phyloP scores from a whole-genome alignment of 2,329 filamentous ascomycete genomes.

The Neophaeococcomyces aloes region DNA sequence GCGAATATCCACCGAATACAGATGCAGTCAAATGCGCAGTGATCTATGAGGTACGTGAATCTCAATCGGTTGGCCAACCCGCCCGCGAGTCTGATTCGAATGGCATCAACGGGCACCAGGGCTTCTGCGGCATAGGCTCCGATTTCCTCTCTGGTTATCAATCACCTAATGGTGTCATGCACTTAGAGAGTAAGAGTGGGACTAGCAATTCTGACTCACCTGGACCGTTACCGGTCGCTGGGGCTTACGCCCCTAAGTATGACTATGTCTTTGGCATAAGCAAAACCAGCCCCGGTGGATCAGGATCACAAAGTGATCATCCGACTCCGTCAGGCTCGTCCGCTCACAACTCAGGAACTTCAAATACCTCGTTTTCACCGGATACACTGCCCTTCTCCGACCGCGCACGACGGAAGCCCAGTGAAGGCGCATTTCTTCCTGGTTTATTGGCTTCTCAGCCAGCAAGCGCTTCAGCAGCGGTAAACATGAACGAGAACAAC shows the following conservation, averaged over 20 bases:
- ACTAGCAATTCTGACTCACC: slow-evolving; percentile 11
- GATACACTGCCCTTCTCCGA: slow-evolving; percentile 3
- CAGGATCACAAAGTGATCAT: slow-evolving; percentile 15
- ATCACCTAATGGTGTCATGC: no score
- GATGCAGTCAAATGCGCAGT: slow-evolving; percentile 18
- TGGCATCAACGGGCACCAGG: slow-evolving; percentile 4
- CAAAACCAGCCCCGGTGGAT: background rate
- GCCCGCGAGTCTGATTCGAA: background rate
- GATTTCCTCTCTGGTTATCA: slow-evolving; percentile 4
- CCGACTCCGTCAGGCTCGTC: slow-evolving; percentile 16
- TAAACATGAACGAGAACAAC: background rate
- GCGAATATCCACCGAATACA: slow-evolving; percentile 18
- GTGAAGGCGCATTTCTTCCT: background rate
- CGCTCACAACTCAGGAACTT: slow-evolving; percentile 13
- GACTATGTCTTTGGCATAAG: no score
- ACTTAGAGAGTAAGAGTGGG: no score
- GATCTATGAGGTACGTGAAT: slow-evolving; percentile 19
- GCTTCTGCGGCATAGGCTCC: slow-evolving; percentile 9
- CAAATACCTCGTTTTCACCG: slow-evolving; percentile 16
- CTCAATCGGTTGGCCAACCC: slow-evolving; percentile 9
- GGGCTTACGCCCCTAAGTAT: no score
- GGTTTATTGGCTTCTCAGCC: background rate
- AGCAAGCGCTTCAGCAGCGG: background rate
- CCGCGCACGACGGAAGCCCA: background rate
- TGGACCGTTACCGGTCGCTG: no score